A percentile compares a stretch with the other conserved stretches of the same genome.
phyloP scores from a whole-genome alignment of 2,329 filamentous ascomycete species.

The Fusarium chaquense region DNA sequence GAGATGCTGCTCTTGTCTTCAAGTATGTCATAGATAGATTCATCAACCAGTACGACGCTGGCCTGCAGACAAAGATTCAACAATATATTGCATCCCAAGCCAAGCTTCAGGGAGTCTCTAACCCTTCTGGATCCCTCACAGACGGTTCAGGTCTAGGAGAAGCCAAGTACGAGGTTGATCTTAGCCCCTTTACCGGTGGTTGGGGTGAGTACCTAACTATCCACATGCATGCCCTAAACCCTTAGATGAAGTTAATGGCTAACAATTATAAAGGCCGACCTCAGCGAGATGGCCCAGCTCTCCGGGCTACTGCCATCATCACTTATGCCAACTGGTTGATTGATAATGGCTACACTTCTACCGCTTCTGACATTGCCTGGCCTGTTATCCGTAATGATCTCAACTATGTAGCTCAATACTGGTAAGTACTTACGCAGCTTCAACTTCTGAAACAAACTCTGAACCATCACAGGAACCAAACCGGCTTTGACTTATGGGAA shows the following conservation, averaged over 20 bases:
- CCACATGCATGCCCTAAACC: not conserved
- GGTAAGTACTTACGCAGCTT: constrained; percentile 53
- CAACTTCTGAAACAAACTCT: not conserved
- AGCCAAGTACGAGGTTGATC: constrained; percentile 77
- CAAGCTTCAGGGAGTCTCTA: constrained; percentile 72
- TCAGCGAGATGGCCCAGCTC: constrained; percentile 82
- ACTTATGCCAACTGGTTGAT: constrained; percentile 80
- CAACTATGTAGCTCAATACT: constrained; percentile 79
- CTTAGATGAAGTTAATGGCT: constrained; percentile 6
- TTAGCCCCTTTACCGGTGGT: constrained; percentile 70
- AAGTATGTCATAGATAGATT: constrained; percentile 77
- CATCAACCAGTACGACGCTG: constrained; percentile 66
- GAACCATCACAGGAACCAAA: constrained; percentile 59
- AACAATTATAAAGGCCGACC: constrained; percentile 66
- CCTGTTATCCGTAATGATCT: constrained; percentile 82
- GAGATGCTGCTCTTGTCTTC: constrained; percentile 78
- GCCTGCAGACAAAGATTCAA: constrained; percentile 71
- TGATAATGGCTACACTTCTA: constrained; percentile 70
- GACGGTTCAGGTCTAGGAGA: constrained; percentile 73
- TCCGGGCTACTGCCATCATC: constrained; percentile 79
- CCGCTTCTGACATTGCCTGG: constrained; percentile 71
- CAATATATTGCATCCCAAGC: constrained; percentile 77
- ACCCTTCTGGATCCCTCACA: constrained; percentile 72
- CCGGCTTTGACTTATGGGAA: constrained; percentile 85
- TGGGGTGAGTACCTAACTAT: constrained; percentile 65